These are phyloP conservation scores for Globisporangium radiosum DNA, from an alignment of 352 stramenopile species.

Conservation along the genomic window DNA sequence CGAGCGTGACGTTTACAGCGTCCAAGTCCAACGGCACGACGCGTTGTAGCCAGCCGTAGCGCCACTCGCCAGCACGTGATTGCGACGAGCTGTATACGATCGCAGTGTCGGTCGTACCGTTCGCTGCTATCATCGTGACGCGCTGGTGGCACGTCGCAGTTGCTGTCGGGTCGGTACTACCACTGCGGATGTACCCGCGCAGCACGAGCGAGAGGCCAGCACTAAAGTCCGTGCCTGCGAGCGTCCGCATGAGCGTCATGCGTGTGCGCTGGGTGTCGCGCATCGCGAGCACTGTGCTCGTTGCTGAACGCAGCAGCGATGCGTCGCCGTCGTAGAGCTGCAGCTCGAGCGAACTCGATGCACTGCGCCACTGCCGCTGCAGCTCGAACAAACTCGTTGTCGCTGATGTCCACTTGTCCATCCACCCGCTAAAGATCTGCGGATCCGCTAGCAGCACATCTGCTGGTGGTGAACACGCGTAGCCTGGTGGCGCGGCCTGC, in stretches of 20 bases:
- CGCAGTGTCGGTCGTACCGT: slow-evolving; percentile 12
- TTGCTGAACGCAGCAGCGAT: slow-evolving; percentile 30
- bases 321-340: slow-evolving; percentile 14
- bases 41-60: slow-evolving; percentile 25
- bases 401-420: slow-evolving; percentile 29
- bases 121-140: slow-evolving; percentile 20
- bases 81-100: slow-evolving; percentile 1
- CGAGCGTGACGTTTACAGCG: slow-evolving; percentile 21
- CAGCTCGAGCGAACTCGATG: slow-evolving; percentile 15
- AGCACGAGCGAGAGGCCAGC: slow-evolving; percentile 30
- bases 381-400: slow-evolving; percentile 14
- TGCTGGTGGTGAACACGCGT: slow-evolving; percentile 23
- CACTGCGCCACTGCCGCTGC: slow-evolving; percentile 20
- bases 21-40: slow-evolving; percentile 35
- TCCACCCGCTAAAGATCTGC: slow-evolving; percentile 38
- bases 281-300: slow-evolving; percentile 31
- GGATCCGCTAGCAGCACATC: slow-evolving; percentile 16
- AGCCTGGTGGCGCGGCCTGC: slow-evolving; percentile 21
- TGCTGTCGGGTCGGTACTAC: neutral
- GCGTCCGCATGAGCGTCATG: slow-evolving; percentile 20
- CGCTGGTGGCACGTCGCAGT: slow-evolving; percentile 19
- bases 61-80: slow-evolving; percentile 18
- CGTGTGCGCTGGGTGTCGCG: slow-evolving; percentile 10
- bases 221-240: slow-evolving; percentile 30
- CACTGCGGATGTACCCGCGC: slow-evolving; percentile 31